Base-by-base conservation (phyloP, 2,329 filamentous ascomycete species). In the Epichloe coenophiala region DNA sequence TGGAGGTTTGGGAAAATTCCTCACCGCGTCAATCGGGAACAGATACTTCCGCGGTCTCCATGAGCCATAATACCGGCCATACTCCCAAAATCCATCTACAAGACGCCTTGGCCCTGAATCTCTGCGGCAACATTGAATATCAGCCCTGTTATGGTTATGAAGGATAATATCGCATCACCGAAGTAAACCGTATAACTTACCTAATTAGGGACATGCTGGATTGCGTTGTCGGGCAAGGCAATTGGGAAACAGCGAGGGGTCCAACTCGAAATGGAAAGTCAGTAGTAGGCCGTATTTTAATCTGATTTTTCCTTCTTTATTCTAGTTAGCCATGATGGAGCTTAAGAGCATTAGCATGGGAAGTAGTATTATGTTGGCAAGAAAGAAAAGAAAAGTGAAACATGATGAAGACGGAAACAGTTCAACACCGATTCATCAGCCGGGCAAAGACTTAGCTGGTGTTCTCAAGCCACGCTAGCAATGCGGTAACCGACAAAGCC, bases 21-120 rank as follows among this genome's bases (percentile, higher is more conserved):
- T 66, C 70, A 85, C 83, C 67, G 84, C 80, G 64, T 93, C 88
- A 64, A 86, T 85, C 21, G 88, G 88, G 55, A 85, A 80, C 67
- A 87, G 73, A 64, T 91, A 91, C 58, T 83, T 79, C 49, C 82
- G 83, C 58, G 71, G 76, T 55, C 77, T 76, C 65, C 75, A 88
- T 23, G 75, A 77, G 61, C 86, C 82, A 63, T 88, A 91, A 54
- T 72, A 72, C 49, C 86, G 77, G 19, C 80, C 83, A 66, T 89
- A 83, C 62, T 86, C 83, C 59, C 64, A 67, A 51, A 59, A 63
- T 1, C 64, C 65, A 50, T 60, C 58, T 15, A 49, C 15, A 17
- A 44, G 31, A 15, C 6, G 13, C 41, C 8, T 36, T n/a, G 17
- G 13, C 23, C 19, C 42, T 13, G 27, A 13, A 6, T 44, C 13